phyloP scores from a whole-genome alignment of 164 flowering plant species.

The Macadamia integrifolia region DNA sequence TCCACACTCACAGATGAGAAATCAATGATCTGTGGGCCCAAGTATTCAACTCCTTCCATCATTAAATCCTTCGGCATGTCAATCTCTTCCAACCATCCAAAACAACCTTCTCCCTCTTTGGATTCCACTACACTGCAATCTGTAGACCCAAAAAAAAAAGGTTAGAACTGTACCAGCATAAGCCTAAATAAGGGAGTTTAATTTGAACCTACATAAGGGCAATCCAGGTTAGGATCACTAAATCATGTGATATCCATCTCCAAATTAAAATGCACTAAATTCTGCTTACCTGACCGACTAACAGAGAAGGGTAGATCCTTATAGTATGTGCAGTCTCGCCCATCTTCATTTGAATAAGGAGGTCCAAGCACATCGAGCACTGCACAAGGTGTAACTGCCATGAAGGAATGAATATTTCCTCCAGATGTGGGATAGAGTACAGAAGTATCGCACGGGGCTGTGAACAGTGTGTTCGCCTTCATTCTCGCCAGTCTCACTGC shows the following conservation, averaged over 20 bases:
- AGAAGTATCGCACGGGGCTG: constrained; percentile 68
- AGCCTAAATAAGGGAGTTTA: not conserved
- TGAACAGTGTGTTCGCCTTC: constrained; percentile 45
- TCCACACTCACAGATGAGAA: no score
- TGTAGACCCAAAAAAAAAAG: not conserved
- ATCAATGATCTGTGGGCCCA: constrained; percentile 55
- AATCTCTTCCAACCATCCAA: constrained; percentile 71
- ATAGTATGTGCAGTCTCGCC: constrained; percentile 70
- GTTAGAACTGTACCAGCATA: no score
- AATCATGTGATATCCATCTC: no score
- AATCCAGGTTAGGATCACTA: no score
- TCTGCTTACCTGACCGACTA: constrained; percentile 35
- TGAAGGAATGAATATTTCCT: constrained; percentile 86
- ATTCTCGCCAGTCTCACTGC: constrained; percentile 67
- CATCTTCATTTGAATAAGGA: constrained; percentile 71
- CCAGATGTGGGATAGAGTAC: constrained; percentile 81
- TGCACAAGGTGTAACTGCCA: constrained; percentile 75
- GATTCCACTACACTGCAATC: not conserved
- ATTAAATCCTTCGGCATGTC: constrained; percentile 58
- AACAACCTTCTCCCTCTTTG: constrained; percentile 25
- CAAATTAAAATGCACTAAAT: no score
- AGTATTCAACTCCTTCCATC: constrained; percentile 54
- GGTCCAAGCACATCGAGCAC: constrained; percentile 92
- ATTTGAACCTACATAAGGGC: no score
- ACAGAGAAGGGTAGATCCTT: constrained; percentile 33